phyloP scores from a whole-genome alignment of 139 green algal species.

The Coelastrella sp. region DNA sequence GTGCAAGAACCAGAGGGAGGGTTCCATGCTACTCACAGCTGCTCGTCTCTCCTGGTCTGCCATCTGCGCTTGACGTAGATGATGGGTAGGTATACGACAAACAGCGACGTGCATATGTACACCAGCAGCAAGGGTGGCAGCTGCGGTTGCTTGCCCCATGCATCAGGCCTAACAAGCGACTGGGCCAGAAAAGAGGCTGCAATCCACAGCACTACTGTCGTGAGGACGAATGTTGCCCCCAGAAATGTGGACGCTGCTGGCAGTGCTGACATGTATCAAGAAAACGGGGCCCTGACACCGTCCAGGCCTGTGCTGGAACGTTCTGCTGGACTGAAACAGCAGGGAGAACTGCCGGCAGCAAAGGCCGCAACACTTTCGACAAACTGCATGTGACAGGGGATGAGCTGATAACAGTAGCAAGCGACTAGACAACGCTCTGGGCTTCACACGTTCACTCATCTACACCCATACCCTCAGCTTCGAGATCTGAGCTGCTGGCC shows the following conservation, averaged over 20 bases:
- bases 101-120: slow-evolving; percentile 42
- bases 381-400: too few relatives aligned
- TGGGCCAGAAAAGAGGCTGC: slow-evolving; percentile 41
- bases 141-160: not conserved
- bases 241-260: not conserved
- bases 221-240: slow-evolving; percentile 15
- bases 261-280: not conserved
- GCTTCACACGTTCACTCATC: too few relatives aligned
- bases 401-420: too few relatives aligned
- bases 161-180: slow-evolving; percentile 13
- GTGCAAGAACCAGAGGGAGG: too few relatives aligned
- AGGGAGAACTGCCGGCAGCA: too few relatives aligned
- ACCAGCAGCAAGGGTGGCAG: slow-evolving; percentile 26
- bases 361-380: too few relatives aligned
- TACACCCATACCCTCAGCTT: too few relatives aligned
- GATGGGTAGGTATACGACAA: slow-evolving; percentile 21
- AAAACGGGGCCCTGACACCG: too few relatives aligned
- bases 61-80: not conserved
- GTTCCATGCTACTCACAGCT: not conserved
- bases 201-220: slow-evolving; percentile 22
- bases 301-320: too few relatives aligned
- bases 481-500: too few relatives aligned
- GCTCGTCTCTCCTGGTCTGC: not conserved
- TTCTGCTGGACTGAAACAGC: too few relatives aligned
- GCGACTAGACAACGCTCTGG: too few relatives aligned